phyloP scores from a whole-genome alignment of 2,329 filamentous ascomycete species.

The Acrocalymma vagum region DNA sequence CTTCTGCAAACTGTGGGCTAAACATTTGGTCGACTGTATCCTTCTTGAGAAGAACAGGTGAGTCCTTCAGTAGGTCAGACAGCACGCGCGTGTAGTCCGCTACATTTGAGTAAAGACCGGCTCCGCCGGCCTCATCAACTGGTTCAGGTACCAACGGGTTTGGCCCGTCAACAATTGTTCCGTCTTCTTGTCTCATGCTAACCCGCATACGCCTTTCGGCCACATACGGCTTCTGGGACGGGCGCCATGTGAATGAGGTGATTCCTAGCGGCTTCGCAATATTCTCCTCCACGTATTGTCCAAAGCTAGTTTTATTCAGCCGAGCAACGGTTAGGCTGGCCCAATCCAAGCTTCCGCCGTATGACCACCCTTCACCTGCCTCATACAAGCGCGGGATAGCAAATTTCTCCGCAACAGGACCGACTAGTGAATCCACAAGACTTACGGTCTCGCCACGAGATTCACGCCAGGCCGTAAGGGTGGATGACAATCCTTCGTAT shows the following conservation, averaged over 20 bases:
- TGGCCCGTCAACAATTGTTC: slow-evolving; percentile 19
- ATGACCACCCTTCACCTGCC: slow-evolving; percentile 58
- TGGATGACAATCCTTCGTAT: slow-evolving; percentile 53
- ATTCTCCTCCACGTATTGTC: slow-evolving; percentile 52
- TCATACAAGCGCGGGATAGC: slow-evolving; percentile 33
- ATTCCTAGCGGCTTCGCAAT: slow-evolving; percentile 55
- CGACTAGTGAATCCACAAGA: slow-evolving; percentile 13
- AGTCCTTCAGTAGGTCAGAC: slow-evolving; percentile 25
- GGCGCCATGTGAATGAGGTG: slow-evolving; percentile 29
- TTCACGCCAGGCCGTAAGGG: slow-evolving; percentile 53
- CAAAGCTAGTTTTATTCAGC: slow-evolving; percentile 48
- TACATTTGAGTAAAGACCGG: slow-evolving; percentile 27
- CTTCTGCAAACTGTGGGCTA: slow-evolving; percentile 30
- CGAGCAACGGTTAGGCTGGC: slow-evolving; percentile 54
- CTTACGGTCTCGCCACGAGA: slow-evolving; percentile 35
- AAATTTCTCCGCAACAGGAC: slow-evolving; percentile 42
- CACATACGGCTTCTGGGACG: slow-evolving; percentile 21
- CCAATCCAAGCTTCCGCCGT: slow-evolving; percentile 60
- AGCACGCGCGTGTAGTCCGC: slow-evolving; percentile 34
- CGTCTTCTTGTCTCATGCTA: slow-evolving; percentile 23
- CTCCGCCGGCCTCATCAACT: slow-evolving; percentile 25
- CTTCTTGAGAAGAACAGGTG: slow-evolving; percentile 22
- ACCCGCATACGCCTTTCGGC: slow-evolving; percentile 25
- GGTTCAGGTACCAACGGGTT: slow-evolving; percentile 19
- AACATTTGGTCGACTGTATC: slow-evolving; percentile 29